A percentile compares a stretch with the other conserved stretches of the same genome.
phyloP scores from a whole-genome alignment of 2,329 filamentous ascomycete species.

The Cadophora gregata region DNA sequence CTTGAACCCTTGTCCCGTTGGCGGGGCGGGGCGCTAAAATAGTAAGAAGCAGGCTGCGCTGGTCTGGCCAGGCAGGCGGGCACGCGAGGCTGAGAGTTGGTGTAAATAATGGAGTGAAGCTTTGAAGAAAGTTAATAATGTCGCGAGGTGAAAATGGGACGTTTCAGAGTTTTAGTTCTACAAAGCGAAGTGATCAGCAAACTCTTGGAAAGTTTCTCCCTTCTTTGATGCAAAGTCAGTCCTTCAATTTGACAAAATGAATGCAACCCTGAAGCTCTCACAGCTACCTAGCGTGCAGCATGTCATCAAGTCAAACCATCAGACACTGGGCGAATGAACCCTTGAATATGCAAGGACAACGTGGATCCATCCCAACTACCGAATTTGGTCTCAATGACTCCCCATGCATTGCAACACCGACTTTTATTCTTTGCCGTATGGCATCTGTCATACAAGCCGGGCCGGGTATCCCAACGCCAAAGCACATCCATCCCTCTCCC shows the following conservation, averaged over 20 bases:
- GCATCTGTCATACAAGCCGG: slow-evolving; percentile 28
- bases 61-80: background rate
- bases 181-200: too few relatives aligned
- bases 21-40: background rate
- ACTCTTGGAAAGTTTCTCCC: too few relatives aligned
- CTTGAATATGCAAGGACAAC: background rate
- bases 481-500: background rate
- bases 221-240: too few relatives aligned
- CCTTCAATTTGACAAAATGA: too few relatives aligned
- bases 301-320: background rate
- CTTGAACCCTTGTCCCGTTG: background rate
- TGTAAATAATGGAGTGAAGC: background rate
- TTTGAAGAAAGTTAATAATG: background rate
- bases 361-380: background rate
- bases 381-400: background rate
- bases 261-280: background rate
- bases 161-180: too few relatives aligned
- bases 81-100: slow-evolving; percentile 10
- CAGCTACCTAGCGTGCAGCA: background rate
- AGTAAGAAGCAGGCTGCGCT: background rate
- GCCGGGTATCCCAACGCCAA: slow-evolving; percentile 39
- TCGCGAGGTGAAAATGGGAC: background rate
- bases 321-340: background rate
- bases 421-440: slow-evolving; percentile 15
- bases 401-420: background rate